Base-by-base conservation (phyloP, 371 early-diverging fungal genomes). In the Apophysomyces variabilis region DNA sequence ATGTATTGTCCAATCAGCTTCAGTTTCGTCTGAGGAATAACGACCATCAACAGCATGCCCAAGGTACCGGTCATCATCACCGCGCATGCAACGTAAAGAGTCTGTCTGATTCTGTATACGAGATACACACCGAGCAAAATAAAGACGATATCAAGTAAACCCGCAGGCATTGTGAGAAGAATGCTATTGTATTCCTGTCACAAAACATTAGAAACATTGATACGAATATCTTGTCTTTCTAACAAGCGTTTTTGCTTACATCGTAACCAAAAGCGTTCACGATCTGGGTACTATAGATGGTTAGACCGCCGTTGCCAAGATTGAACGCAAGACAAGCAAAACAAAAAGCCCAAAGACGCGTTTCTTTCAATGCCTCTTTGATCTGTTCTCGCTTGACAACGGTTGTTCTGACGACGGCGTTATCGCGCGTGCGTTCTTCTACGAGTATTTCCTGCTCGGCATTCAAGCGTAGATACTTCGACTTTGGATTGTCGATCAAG, bases 291-390 rank as follows among this genome's bases (percentile, higher is more conserved):
- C 66, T 72, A 37, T 69, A 77, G 3, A 61, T 70, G 32, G 69
- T 69, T 70, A 77, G 68, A 36, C 72, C 77, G 57, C 77, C 77
- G 32, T 77, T 77, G 56, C 71, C 72, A 11, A 77, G 60, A 46
- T 67, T 74, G 46, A 74, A 64, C n/a, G 65, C 47, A 11, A 77
- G 32, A 41, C 67, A 67, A 7, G 64, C 62, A 16, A 77, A 16
- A 35, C 66, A 62, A 50, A 77, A 62, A 6, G 69, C 57, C 72
- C 75, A 77, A 21, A 61, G 72, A 7, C 73, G 64, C 1, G 43
- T 14, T 45, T 77, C 77, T 66, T 60, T 69, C 8, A 77, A 16
- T 9, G 77, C 75, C 61, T 77, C 78, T 7, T 57, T 47, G 38
- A 75, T 68, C 3, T 77, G 78, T n/a, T 70, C 61, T 12, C 46